These are phyloP conservation scores for Russula sp. DNA, from an alignment of 768 basidiomycete genomes.

Conservation along the genomic window DNA sequence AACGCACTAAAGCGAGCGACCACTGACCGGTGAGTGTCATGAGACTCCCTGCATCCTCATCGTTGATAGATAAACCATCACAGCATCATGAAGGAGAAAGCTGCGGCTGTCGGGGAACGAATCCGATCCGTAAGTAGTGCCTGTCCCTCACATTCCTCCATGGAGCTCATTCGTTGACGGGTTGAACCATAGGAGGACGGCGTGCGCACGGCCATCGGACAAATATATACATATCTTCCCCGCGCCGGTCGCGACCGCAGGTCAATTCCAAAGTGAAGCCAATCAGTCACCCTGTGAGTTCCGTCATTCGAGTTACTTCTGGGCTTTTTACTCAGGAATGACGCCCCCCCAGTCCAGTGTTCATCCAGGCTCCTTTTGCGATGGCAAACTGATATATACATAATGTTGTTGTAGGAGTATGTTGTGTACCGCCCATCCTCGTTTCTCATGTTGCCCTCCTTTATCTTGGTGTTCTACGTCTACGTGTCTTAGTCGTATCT, in stretches of 20 bases:
- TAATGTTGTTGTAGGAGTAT: not conserved
- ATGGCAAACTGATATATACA: not conserved
- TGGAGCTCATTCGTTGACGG: not conserved
- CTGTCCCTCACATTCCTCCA: not conserved
- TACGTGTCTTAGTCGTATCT: not conserved
- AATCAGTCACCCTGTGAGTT: not conserved
- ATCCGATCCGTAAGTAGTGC: slow-evolving; percentile 32
- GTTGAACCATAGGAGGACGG: slow-evolving; percentile 43
- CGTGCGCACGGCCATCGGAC: slow-evolving; percentile 47
- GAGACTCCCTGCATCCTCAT: not conserved
- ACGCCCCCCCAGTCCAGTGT: not conserved
- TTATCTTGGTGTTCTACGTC: not conserved
- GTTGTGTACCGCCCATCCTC: not conserved
- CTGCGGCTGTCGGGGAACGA: slow-evolving; percentile 39
- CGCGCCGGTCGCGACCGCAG: slow-evolving; percentile 29
- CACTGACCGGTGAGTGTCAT: slow-evolving; percentile 37
- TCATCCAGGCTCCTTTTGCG: not conserved
- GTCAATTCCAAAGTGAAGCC: slow-evolving; percentile 5
- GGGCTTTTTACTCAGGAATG: not conserved
- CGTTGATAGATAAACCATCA: not conserved
- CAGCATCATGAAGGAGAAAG: slow-evolving; percentile 56
- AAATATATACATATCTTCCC: slow-evolving; percentile 47
- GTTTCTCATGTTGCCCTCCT: not conserved
- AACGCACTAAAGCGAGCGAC: slow-evolving; percentile 52
- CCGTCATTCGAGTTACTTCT: not conserved